These are phyloP conservation scores for Puccinia hordei DNA, from an alignment of 1,284 basidiomycete genomes.

Conservation along the genomic window DNA sequence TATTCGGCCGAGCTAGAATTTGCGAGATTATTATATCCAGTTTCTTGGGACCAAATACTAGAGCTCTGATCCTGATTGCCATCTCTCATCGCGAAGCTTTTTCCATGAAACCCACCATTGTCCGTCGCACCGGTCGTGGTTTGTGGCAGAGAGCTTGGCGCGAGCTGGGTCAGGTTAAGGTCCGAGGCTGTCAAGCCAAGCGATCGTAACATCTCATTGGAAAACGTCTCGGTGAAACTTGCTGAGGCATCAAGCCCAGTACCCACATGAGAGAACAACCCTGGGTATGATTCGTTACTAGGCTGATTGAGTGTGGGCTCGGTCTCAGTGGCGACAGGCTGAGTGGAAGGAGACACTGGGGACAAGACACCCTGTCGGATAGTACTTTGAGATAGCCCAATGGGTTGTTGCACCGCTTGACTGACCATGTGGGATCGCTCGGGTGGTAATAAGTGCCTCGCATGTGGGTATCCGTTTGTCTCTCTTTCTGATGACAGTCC, in stretches of 20 bases:
- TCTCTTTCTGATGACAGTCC: not conserved
- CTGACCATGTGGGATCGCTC: not conserved
- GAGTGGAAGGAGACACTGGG: not conserved
- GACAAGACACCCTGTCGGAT: not conserved
- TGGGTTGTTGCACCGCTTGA: not conserved
- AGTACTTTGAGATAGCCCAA: not conserved
- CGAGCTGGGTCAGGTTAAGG: not conserved
- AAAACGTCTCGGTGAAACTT: slow-evolving; percentile 22
- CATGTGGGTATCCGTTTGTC: not conserved
- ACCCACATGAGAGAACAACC: not conserved
- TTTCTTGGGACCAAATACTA: slow-evolving; percentile 5
- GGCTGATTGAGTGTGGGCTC: not conserved
- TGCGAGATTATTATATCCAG: not conserved
- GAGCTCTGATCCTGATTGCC: not conserved
- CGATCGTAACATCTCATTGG: slow-evolving; percentile 22
- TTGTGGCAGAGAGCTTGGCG: not conserved
- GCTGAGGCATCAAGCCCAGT: slow-evolving; percentile 2
- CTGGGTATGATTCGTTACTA: not conserved
- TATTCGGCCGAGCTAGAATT: not conserved
- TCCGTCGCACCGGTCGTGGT: not conserved
- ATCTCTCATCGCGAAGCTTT: not conserved
- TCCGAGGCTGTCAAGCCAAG: slow-evolving; percentile 20
- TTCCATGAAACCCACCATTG: not conserved
- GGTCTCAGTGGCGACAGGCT: not conserved
- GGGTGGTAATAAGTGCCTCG: not conserved